Evolutionary conservation across 768 basidiomycete species (phyloP).

Genomic region (Mrakia gelida): DNA sequence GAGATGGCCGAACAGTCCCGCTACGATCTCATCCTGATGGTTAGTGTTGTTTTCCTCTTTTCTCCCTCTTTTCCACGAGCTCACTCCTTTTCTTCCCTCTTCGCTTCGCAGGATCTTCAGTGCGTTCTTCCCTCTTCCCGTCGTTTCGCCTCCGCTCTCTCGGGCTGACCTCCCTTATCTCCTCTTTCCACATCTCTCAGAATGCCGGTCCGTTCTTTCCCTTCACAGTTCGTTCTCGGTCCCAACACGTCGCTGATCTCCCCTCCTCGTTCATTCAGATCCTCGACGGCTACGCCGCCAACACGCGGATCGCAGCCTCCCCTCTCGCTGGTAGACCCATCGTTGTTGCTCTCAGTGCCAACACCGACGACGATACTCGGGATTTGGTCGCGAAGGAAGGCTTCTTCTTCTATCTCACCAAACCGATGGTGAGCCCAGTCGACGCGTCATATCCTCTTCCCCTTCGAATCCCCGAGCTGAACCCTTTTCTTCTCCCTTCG

Average conservation of each 20-base stretch:
- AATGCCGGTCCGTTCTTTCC: background rate
- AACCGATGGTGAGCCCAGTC: background rate
- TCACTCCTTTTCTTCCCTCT: background rate
- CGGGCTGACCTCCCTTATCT: background rate
- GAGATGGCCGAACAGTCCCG: background rate
- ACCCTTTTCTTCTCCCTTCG: background rate
- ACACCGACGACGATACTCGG: conserved; percentile 18
- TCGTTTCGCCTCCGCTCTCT: no score
- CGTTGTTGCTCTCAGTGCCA: conserved; percentile 24
- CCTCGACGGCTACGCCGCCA: conserved; percentile 24
- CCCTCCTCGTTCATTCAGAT: background rate
- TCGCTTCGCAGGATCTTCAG: background rate
- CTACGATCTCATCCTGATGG: conserved; percentile 15
- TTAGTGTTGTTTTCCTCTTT: no score
- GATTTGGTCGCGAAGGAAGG: conserved; percentile 10
- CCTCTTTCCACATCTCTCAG: background rate
- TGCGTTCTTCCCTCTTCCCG: no score
- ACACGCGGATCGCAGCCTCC: conserved; percentile 5
- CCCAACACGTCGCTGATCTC: background rate
- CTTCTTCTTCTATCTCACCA: conserved; percentile 9
- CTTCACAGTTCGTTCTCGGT: no score
- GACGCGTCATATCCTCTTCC: background rate
- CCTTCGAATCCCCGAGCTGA: no score
- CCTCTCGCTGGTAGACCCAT: background rate
- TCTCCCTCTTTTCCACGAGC: no score